Evolutionary conservation across 179 eudicot genomes (phyloP), one percentile per base, ranked within the genome.

Genomic region (Silene noctiflora): DNA sequence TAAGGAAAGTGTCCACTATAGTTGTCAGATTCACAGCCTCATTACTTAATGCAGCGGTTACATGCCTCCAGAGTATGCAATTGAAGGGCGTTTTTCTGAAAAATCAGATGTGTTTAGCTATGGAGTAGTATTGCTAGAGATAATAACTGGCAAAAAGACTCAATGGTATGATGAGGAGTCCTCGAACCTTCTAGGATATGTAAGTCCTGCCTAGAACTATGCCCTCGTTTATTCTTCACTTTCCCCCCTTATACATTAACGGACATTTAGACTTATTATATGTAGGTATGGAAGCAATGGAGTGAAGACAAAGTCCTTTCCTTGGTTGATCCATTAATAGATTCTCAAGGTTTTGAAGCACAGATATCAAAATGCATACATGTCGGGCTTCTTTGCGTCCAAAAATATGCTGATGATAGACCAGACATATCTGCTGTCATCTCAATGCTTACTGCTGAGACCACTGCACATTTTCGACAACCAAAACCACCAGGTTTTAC

Each of bases 1-100:
- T 8, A 42, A 35, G 8, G 46, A 7, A 21, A 19, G 6, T 42
- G 22, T 48, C 33, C 24, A 67, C 35, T 25, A 46, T 16, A 65
- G 33, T 73, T 42, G 17, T 42, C 72, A 68, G 19, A 63, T n/a
- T 2, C 46, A 19, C 17, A 39, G n/a, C 44, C 16, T 75, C 20
- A 16, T 12, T 42, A 27, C 42, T 65, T 61, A 3, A 7, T 82
- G 61, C 74, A 88, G 90, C 19, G 90, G 90, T 4, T 83, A 84
- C 60, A 87, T 89, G 89, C 77, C 90, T 56, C 90, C 87, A 1
- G 88, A 87, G 68, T 87, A 88, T 79, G 91, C 88, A 72, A 84
- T 86, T 76, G 72, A 76, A 22, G 90, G 90, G 12, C 68, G 51
- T 4, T 87, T 87, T 64, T 89, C 89, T 0, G 85, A 82, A 61